Base-by-base conservation (phyloP, 2,329 filamentous ascomycete genomes). In the Macrophomina phaseolina region DNA sequence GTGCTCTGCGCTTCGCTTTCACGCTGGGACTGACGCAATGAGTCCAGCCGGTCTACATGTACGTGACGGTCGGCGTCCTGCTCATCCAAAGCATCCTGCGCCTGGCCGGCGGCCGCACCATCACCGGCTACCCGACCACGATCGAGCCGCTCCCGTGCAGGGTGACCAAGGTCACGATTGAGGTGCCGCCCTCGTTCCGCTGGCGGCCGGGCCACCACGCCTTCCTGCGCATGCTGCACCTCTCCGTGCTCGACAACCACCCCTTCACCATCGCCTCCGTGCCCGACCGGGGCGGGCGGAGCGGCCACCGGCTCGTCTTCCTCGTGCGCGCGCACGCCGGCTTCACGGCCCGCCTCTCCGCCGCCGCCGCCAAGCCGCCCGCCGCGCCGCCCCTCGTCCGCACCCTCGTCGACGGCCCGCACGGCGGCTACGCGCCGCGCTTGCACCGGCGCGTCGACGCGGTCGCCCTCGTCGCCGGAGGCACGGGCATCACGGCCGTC, bases 151-250 rank as follows among this genome's bases (percentile, higher is more conserved):
- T 73, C 3, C 70, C 69, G 5, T 73, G 70, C 2, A 67, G 71
- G 42, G 71, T 74, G 48, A 71, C 68, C n/a, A 60, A 68, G 23
- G 58, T 77, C 4, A 63, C 67, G 14, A 65, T 76, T 11, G 12
- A 64, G 1, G 70, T 72, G 30, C 71, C 71, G 4, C 62, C 38
- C 11, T 61, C 61, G 2, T 67, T 73, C 3, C 69, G 32, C 8
- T 76, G 73, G 68, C 69, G 62, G 83, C 68, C 87, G 85, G 77
- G 89, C 86, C 82, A 90, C 85, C 74, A 90, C 87, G 87, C 88
- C 85, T 72, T 72, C 66, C 51, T 77, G 12, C 71, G 75, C 28
- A 71, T 77, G 23, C 73, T 72, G 5, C 28, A 55, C 14, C 46
- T 77, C 12, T 66, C 61, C 9, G 4, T 48, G 11, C 45, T 75